Percentiles rank a stretch among this genome's conserved stretches.
These are phyloP conservation scores for Haberlea rhodopensis DNA, from an alignment of 257 asterid genomes.

Conservation along the genomic window DNA sequence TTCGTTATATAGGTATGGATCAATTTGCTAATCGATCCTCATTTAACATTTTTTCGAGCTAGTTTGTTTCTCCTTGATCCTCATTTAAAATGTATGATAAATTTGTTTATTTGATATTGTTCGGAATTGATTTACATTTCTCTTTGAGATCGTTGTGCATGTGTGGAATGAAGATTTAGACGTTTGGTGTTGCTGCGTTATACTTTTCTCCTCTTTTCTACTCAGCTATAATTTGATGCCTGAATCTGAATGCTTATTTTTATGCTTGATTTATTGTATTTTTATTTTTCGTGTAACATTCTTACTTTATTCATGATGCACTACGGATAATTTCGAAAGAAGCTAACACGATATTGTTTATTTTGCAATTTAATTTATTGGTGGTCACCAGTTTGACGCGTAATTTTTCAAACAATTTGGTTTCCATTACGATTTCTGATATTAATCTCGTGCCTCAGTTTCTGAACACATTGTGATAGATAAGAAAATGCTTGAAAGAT, in stretches of 20 bases:
- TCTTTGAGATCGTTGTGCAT: background rate
- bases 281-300: background rate
- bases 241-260: background rate
- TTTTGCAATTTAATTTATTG: too few relatives aligned
- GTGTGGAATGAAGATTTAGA: background rate
- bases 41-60: background rate
- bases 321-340: background rate
- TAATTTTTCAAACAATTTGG: too few relatives aligned
- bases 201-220: background rate
- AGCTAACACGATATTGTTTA: too few relatives aligned
- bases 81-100: background rate
- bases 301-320: too few relatives aligned
- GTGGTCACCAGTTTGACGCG: too few relatives aligned
- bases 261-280: background rate
- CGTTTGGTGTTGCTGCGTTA: background rate
- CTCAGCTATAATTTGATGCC: background rate
- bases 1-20: constrained; percentile 18
- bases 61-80: background rate
- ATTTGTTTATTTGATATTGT: background rate
- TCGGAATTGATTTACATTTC: too few relatives aligned
- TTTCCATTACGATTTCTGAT: too few relatives aligned
- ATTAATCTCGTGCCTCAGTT: too few relatives aligned
- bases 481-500: too few relatives aligned
- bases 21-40: background rate
- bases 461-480: too few relatives aligned